Percentiles rank a stretch among this genome's conserved stretches.
These are phyloP conservation scores for Ganoderma sp. DNA, from an alignment of 1,284 basidiomycete species.

Conservation along the genomic window DNA sequence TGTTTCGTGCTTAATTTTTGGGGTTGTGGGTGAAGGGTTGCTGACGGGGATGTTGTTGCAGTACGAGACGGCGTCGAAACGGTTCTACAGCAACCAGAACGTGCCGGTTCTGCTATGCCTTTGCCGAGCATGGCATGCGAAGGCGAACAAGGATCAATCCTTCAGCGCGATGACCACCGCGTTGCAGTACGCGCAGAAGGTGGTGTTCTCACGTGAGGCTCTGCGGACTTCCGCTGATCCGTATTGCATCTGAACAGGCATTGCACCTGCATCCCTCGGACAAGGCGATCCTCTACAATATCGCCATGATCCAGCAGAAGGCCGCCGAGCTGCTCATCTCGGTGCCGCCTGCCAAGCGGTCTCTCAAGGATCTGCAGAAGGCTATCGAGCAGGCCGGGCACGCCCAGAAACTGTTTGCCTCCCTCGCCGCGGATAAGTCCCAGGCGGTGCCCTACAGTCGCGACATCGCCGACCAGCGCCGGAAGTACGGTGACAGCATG, in stretches of 20 bases:
- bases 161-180: constrained; percentile 82
- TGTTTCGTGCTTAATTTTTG: constrained; percentile 32
- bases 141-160: constrained; percentile 86
- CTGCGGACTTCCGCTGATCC: background rate
- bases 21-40: background rate
- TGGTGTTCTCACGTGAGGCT: constrained; percentile 35
- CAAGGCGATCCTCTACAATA: constrained; percentile 90
- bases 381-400: constrained; percentile 86
- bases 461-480: constrained; percentile 87
- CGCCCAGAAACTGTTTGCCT: constrained; percentile 85
- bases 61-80: constrained; percentile 88
- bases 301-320: constrained; percentile 96
- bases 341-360: constrained; percentile 75
- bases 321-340: constrained; percentile 87
- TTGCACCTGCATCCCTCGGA: constrained; percentile 82
- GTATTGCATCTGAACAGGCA: constrained; percentile 56
- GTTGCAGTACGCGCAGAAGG: constrained; percentile 79
- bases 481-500: constrained; percentile 87
- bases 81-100: constrained; percentile 75
- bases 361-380: constrained; percentile 76
- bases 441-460: constrained; percentile 80
- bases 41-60: constrained; percentile 39
- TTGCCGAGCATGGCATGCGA: constrained; percentile 90
- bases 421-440: constrained; percentile 77
- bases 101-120: constrained; percentile 81